These are phyloP conservation scores for Pythium brassicae DNA, from an alignment of 352 stramenopile species.

Conservation along the genomic window DNA sequence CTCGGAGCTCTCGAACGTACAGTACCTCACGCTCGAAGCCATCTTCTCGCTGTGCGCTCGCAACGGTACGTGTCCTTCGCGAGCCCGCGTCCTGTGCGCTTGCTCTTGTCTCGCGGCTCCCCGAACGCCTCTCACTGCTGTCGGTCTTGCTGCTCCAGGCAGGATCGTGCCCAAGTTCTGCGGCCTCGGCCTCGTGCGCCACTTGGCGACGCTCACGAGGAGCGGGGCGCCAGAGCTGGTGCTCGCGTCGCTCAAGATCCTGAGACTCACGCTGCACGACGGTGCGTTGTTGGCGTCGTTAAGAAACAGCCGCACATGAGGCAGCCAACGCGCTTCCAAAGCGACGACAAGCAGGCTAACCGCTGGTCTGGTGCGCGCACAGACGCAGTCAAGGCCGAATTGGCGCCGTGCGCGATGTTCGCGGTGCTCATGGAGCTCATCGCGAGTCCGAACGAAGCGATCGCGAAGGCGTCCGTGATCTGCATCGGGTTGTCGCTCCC, in stretches of 20 bases:
- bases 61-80: slow-evolving; percentile 26
- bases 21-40: slow-evolving; percentile 44
- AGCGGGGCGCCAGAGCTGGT: slow-evolving; percentile 28
- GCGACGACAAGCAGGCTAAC: neutral
- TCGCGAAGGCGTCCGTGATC: slow-evolving; percentile 44
- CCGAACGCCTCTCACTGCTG: neutral
- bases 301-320: no score
- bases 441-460: slow-evolving; percentile 23
- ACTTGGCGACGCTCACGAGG: slow-evolving; percentile 28
- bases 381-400: slow-evolving; percentile 34
- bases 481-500: slow-evolving; percentile 55
- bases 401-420: slow-evolving; percentile 29
- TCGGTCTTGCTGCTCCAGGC: slow-evolving; percentile 12
- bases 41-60: slow-evolving; percentile 44
- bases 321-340: no score
- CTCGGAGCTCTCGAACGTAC: slow-evolving; percentile 21
- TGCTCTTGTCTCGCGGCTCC: neutral
- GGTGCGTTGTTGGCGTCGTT: no score
- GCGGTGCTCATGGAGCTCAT: slow-evolving; percentile 38
- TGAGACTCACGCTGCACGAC: slow-evolving; percentile 44
- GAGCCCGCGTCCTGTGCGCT: neutral
- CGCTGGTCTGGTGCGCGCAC: neutral
- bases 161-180: slow-evolving; percentile 41
- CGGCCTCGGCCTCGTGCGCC: slow-evolving; percentile 32
- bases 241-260: slow-evolving; percentile 43